Conservation (phyloP, 1,284 basidiomycete species). For the Fomitopsis pinicola region DNA sequence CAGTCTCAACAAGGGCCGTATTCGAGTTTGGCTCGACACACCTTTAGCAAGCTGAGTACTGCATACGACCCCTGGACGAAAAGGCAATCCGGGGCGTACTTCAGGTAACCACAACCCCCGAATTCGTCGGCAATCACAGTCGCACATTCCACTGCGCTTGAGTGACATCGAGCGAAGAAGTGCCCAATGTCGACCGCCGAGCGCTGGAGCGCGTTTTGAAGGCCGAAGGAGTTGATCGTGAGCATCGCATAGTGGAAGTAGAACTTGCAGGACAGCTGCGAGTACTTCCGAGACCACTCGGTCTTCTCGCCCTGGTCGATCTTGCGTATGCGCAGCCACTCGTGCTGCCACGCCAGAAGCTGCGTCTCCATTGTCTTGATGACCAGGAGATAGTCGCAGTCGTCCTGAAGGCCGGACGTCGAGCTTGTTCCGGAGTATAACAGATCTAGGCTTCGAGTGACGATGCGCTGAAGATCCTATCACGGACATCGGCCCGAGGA, state of each 20-base stretch:
- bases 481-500: neutral
- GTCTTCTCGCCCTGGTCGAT: slow-evolving; percentile 4
- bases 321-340: slow-evolving; percentile 44
- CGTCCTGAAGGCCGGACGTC: slow-evolving; percentile 80
- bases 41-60: slow-evolving; percentile 84
- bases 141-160: slow-evolving; percentile 68
- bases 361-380: slow-evolving; percentile 86
- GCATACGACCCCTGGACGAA: slow-evolving; percentile 91
- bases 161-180: slow-evolving; percentile 83
- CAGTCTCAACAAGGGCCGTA: neutral
- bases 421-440: slow-evolving; percentile 83
- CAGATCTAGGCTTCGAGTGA: slow-evolving; percentile 86
- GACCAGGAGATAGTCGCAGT: slow-evolving; percentile 83
- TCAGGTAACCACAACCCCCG: slow-evolving; percentile 71
- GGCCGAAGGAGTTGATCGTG: slow-evolving; percentile 90
- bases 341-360: slow-evolving; percentile 62
- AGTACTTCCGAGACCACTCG: slow-evolving; percentile 38
- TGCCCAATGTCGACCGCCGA: slow-evolving; percentile 73
- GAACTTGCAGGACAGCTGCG: slow-evolving; percentile 58
- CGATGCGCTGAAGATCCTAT: slow-evolving; percentile 82
- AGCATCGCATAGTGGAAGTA: slow-evolving; percentile 84
- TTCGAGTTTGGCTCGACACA: slow-evolving; percentile 26
- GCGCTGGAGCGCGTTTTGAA: slow-evolving; percentile 88
- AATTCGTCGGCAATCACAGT: slow-evolving; percentile 73
- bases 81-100: slow-evolving; percentile 87